Conservation (phyloP, 2,329 filamentous ascomycete species). For the Teratosphaeriaceae sp. region DNA sequence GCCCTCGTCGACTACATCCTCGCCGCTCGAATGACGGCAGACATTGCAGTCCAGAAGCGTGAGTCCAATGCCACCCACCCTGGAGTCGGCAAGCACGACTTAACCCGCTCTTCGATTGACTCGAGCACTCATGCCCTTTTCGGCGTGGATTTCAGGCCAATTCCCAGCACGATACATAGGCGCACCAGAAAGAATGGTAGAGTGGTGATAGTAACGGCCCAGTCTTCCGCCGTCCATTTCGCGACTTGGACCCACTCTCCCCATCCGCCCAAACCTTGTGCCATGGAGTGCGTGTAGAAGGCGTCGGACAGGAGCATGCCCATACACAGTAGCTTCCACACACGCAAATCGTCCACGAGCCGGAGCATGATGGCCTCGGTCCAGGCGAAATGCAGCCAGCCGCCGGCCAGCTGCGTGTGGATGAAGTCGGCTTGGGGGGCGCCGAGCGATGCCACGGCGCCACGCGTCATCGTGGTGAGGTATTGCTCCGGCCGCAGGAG, state of each 20-base stretch:
- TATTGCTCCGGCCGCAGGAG: conserved; percentile 17
- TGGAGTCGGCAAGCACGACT: no score
- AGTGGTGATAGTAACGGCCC: conserved; percentile 21
- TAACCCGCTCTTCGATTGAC: no score
- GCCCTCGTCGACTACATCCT: no score
- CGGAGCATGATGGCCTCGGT: conserved; percentile 22
- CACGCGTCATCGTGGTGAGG: conserved; percentile 17
- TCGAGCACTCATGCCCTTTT: neutral
- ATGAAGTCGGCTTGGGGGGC: conserved; percentile 20
- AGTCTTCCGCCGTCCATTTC: conserved; percentile 23
- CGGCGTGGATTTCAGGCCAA: conserved; percentile 8
- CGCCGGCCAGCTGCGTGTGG: conserved; percentile 25
- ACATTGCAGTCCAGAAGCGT: no score
- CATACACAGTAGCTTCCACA: conserved; percentile 23
- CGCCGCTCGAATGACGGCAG: no score
- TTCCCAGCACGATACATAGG: conserved; percentile 19
- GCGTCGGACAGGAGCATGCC: conserved; percentile 23
- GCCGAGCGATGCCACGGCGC: conserved; percentile 14
- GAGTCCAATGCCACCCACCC: no score
- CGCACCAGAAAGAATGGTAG: conserved; percentile 25
- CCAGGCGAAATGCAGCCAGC: conserved; percentile 25
- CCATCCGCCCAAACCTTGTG: conserved; percentile 25
- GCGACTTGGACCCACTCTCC: conserved; percentile 15
- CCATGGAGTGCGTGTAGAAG: conserved; percentile 20
- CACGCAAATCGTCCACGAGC: conserved; percentile 23